phyloP scores from a whole-genome alignment of 1,139 yeast species.

The Magnusiomyces starmeri region DNA sequence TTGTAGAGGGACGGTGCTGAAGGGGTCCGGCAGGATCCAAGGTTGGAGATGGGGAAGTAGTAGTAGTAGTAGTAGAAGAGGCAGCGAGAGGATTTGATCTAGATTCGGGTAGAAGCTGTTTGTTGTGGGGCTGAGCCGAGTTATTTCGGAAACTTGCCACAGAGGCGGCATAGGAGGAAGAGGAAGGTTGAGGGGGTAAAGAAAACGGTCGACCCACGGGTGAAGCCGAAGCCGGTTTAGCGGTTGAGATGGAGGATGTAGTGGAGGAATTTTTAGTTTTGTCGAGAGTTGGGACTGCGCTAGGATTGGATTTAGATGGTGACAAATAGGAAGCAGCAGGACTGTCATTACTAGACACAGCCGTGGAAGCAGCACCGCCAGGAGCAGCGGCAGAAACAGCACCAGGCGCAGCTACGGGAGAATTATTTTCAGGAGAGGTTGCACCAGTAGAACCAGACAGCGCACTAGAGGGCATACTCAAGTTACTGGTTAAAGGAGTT shows the following conservation, averaged over 20 bases:
- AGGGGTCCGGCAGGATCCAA: conserved; percentile 5
- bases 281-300: background rate
- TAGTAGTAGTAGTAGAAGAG: background rate
- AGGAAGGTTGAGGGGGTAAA: background rate
- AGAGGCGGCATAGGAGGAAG: background rate
- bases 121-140: background rate
- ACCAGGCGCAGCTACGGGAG: background rate
- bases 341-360: background rate
- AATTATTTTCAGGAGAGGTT: background rate
- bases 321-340: background rate
- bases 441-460: background rate
- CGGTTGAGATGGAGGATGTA: background rate
- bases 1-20: no score
- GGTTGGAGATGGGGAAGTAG: conserved; percentile 6
- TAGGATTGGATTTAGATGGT: background rate
- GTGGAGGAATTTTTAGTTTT: background rate
- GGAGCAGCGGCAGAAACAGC: background rate
- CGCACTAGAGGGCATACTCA: background rate
- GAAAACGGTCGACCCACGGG: background rate
- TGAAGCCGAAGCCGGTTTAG: background rate
- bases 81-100: background rate
- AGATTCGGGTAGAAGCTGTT: background rate
- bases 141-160: background rate
- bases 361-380: background rate
- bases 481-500: background rate